Percentiles rank a stretch among this genome's conserved stretches.
Evolutionary conservation across 257 asterid species (phyloP).

Genomic region (Salvia hispanica): DNA sequence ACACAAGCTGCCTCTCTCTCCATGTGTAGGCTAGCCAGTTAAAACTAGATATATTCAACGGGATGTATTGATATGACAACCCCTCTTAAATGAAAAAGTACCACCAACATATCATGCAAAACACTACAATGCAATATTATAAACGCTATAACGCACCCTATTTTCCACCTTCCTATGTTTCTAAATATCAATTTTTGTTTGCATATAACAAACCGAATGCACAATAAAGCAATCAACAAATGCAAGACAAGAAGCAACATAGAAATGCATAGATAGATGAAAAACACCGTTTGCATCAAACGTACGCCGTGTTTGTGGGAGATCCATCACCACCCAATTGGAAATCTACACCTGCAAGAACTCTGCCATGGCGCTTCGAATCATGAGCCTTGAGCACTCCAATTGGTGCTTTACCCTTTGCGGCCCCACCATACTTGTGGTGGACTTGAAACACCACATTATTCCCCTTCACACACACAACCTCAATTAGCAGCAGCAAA

Average conservation of each 20-base stretch:
- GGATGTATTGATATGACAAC: too few relatives aligned
- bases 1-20: neutral
- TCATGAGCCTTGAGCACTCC: conserved; percentile 49
- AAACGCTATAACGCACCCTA: too few relatives aligned
- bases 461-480: conserved; percentile 28
- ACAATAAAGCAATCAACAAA: conserved; percentile 3
- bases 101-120: too few relatives aligned
- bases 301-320: conserved; percentile 38
- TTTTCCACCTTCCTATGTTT: neutral
- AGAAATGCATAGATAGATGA: neutral
- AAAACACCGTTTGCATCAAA: conserved; percentile 1
- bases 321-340: conserved; percentile 55
- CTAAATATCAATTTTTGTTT: neutral
- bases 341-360: conserved; percentile 49
- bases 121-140: too few relatives aligned
- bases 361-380: conserved; percentile 53
- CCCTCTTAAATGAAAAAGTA: too few relatives aligned
- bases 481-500: conserved; percentile 19
- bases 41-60: neutral
- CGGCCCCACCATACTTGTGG: conserved; percentile 47
- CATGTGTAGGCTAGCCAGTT: neutral
- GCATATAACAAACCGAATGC: neutral
- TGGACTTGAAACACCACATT: conserved; percentile 43
- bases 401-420: conserved; percentile 35
- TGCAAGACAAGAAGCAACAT: neutral